These are phyloP conservation scores for Clavispora fructus DNA, from an alignment of 805 yeast species.

Conservation along the genomic window DNA sequence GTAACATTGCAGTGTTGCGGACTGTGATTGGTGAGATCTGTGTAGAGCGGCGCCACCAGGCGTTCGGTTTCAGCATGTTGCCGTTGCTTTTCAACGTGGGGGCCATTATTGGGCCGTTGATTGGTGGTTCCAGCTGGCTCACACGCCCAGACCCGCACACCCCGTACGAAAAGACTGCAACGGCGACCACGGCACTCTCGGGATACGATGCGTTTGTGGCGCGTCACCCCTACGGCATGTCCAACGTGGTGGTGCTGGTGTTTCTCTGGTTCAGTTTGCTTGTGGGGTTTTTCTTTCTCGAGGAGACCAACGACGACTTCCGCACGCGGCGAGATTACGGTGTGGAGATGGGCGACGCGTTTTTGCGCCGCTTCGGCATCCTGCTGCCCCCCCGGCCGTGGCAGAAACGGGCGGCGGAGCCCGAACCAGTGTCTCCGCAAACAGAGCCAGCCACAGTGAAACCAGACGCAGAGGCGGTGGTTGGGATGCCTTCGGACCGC, in stretches of 20 bases:
- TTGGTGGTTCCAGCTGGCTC: conserved; percentile 47
- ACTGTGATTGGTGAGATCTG: conserved; percentile 61
- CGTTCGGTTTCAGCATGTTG: conserved; percentile 55
- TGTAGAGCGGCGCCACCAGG: conserved; percentile 51
- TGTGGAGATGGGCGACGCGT: conserved; percentile 39
- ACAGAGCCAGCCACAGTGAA: not conserved
- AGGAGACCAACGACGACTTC: conserved; percentile 45
- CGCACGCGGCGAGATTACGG: conserved; percentile 40
- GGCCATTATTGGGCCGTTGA: conserved; percentile 54
- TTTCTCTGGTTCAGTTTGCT: conserved; percentile 32
- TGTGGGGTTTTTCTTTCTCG: conserved; percentile 43
- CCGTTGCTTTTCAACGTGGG: conserved; percentile 63
- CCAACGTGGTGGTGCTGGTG: conserved; percentile 43
- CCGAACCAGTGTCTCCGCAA: not conserved
- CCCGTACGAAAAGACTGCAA: conserved; percentile 10
- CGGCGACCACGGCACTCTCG: not conserved
- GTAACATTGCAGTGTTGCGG: conserved; percentile 61
- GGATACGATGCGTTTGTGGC: conserved; percentile 20
- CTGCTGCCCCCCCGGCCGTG: conserved; percentile 18
- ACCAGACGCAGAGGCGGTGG: not conserved
- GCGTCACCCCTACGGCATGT: conserved; percentile 46
- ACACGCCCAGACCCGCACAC: conserved; percentile 35
- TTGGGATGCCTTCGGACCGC: too few species aligned
- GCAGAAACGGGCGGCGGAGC: conserved; percentile 1
- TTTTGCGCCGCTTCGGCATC: conserved; percentile 17